These are phyloP conservation scores for Ettlia oleoabundans DNA, from an alignment of 139 green algal species.

Conservation along the genomic window DNA sequence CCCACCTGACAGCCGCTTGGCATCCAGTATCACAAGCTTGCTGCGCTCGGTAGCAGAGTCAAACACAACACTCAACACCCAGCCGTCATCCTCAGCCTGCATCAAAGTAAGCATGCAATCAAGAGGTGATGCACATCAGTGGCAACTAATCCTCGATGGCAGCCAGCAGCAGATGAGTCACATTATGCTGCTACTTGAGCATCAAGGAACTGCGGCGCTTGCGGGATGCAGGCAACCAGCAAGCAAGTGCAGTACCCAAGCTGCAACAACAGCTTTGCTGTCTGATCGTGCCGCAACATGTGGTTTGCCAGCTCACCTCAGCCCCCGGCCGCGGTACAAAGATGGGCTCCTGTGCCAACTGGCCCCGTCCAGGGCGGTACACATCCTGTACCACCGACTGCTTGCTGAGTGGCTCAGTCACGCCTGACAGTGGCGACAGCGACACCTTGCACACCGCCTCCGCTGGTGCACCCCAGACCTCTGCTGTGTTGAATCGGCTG, in stretches of 20 bases:
- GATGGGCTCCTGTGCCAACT: conserved; percentile 49
- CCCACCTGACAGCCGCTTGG: conserved; percentile 14
- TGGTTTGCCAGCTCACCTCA: background rate
- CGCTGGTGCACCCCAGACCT: conserved; percentile 27
- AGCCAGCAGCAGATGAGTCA: too few relatives aligned
- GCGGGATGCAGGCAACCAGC: too few relatives aligned
- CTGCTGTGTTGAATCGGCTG: background rate
- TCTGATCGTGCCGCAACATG: too few relatives aligned
- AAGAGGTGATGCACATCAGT: background rate
- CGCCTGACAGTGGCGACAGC: conserved; percentile 8
- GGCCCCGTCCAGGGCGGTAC: conserved; percentile 31
- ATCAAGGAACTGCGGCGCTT: too few relatives aligned
- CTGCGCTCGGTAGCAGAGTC: conserved; percentile 17
- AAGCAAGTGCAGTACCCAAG: too few relatives aligned
- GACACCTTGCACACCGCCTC: conserved; percentile 51
- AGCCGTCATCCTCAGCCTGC: conserved; percentile 60
- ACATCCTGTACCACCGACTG: conserved; percentile 17
- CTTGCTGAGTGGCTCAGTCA: background rate
- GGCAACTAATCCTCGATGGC: background rate
- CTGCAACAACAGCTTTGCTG: too few relatives aligned
- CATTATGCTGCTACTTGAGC: too few relatives aligned
- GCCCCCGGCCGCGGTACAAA: conserved; percentile 51
- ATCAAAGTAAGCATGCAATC: background rate
- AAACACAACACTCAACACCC: conserved; percentile 56
- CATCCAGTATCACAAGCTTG: conserved; percentile 56